Conservation (phyloP, 305 asterid genomes). For the Fraxinus paxiana region DNA sequence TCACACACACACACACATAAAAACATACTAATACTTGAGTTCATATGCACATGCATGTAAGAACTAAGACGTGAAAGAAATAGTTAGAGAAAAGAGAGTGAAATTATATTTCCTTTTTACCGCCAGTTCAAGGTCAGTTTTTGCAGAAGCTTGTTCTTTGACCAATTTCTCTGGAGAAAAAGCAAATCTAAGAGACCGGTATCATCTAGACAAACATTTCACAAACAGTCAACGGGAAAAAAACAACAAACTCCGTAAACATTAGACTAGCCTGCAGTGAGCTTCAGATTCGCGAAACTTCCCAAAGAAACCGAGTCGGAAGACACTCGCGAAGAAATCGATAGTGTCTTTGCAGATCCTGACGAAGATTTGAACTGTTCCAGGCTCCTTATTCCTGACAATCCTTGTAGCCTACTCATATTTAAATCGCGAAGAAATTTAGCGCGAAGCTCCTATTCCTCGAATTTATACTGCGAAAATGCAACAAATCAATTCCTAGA, state of each 20-base stretch:
- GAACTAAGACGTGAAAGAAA: background rate
- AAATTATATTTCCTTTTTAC: slow-evolving; percentile 34
- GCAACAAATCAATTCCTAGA: background rate
- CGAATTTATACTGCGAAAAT: background rate
- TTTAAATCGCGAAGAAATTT: slow-evolving; percentile 29
- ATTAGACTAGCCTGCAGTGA: slow-evolving; percentile 64
- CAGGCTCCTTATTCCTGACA: slow-evolving; percentile 66
- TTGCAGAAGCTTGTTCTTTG: slow-evolving; percentile 85
- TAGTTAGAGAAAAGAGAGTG: background rate
- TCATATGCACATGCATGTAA: background rate
- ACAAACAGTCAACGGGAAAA: background rate
- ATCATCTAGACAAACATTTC: slow-evolving; percentile 2
- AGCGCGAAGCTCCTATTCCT: slow-evolving; percentile 1
- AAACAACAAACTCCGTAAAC: background rate
- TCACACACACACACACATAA: background rate
- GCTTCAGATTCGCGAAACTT: slow-evolving; percentile 77
- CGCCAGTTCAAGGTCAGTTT: slow-evolving; percentile 75
- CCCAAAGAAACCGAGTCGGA: slow-evolving; percentile 56
- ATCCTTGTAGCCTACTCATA: slow-evolving; percentile 65
- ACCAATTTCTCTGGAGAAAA: slow-evolving; percentile 68
- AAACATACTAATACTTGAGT: background rate
- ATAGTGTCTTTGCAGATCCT: slow-evolving; percentile 37
- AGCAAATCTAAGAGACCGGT: slow-evolving; percentile 7
- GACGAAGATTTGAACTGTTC: slow-evolving; percentile 51
- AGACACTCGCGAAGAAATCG: slow-evolving; percentile 44